These are phyloP conservation scores for Helicocarpus griseus DNA, from an alignment of 2,329 filamentous ascomycete genomes.

Conservation along the genomic window DNA sequence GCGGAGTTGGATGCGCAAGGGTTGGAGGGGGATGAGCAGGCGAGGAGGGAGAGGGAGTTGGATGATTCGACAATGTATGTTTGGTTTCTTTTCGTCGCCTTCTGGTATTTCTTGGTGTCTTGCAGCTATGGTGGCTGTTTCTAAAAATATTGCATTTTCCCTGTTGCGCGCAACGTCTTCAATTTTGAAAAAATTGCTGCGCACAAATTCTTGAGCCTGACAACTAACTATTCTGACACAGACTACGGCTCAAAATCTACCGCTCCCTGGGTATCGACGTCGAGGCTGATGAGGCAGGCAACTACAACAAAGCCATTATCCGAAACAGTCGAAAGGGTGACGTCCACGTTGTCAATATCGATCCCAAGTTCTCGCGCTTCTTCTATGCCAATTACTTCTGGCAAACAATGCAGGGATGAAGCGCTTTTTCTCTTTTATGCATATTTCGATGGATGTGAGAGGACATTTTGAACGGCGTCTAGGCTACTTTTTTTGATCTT, in stretches of 20 bases:
- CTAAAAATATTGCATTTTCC: too few relatives aligned
- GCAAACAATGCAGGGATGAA: conserved; percentile 60
- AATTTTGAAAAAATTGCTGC: neutral
- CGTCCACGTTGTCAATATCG: conserved; percentile 89
- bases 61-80: conserved; percentile 41
- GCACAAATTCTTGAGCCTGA: conserved; percentile 5
- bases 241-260: conserved; percentile 80
- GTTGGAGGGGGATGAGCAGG: conserved; percentile 57
- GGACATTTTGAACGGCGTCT: neutral
- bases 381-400: conserved; percentile 97
- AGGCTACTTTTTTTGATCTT: neutral
- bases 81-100: neutral
- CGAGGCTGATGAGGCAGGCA: conserved; percentile 68
- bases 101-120: neutral
- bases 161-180: neutral
- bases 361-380: conserved; percentile 80
- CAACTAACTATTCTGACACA: conserved; percentile 17
- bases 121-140: neutral
- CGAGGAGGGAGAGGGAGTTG: conserved; percentile 41
- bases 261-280: conserved; percentile 84
- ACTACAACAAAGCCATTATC: conserved; percentile 77
- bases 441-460: neutral
- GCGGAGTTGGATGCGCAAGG: conserved; percentile 81
- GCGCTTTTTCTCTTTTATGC: neutral
- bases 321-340: conserved; percentile 79